phyloP scores from a whole-genome alignment of 202 grass and related monocot genomes.

The Schoenoplectus triqueter region DNA sequence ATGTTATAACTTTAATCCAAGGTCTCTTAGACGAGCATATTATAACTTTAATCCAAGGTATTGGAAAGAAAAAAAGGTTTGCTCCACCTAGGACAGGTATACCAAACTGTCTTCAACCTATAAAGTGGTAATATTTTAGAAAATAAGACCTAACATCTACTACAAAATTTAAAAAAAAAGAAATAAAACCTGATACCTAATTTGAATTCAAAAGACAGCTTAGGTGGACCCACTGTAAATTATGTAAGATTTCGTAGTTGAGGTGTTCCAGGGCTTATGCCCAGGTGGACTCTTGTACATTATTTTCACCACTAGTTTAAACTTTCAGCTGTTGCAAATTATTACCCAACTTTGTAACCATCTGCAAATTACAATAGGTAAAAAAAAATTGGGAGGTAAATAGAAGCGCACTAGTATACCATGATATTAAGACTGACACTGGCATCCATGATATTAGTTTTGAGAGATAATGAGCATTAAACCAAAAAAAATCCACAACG shows the following conservation, averaged over 20 bases:
- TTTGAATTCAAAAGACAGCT: conserved; percentile 30
- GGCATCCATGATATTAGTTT: background rate
- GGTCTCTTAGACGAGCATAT: background rate
- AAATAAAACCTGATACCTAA: background rate
- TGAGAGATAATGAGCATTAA: background rate
- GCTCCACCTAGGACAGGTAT: conserved; percentile 18
- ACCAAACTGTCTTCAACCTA: conserved; percentile 37
- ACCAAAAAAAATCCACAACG: background rate
- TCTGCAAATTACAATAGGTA: background rate
- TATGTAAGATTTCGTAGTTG: conserved; percentile 7
- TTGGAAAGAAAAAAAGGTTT: conserved; percentile 28
- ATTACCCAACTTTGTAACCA: background rate
- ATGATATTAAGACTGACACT: background rate
- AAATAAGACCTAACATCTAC: background rate
- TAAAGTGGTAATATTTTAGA: conserved; percentile 35
- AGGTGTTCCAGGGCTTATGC: background rate
- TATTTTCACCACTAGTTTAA: background rate
- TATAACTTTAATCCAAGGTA: conserved; percentile 19
- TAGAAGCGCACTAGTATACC: background rate
- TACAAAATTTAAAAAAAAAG: too few relatives aligned
- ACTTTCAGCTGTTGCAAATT: conserved; percentile 12
- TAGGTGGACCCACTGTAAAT: conserved; percentile 21
- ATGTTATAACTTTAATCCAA: conserved; percentile 16
- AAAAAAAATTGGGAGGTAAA: background rate
- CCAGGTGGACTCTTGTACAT: conserved; percentile 2